Evolutionary conservation across 768 basidiomycete genomes (phyloP).

Genomic region (Mycena filopes): DNA sequence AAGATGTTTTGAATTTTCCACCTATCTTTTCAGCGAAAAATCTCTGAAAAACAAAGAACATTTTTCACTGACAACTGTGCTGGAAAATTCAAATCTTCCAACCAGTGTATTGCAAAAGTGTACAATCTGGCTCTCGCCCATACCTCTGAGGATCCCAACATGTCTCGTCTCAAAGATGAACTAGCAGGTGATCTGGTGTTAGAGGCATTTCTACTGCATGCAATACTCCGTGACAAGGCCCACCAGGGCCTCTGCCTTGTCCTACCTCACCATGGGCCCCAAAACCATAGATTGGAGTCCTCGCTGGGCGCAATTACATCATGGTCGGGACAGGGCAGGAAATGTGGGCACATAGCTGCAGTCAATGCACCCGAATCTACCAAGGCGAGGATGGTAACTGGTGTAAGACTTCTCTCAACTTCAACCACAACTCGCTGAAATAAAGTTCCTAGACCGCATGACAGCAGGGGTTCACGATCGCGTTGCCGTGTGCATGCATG

Average conservation of each 20-base stretch:
- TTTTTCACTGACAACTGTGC: too few relatives aligned
- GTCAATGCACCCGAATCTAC: conserved; percentile 10
- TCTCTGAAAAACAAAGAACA: too few relatives aligned
- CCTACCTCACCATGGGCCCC: not conserved
- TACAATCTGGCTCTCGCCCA: not conserved
- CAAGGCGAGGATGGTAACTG: not conserved
- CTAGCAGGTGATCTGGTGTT: not conserved
- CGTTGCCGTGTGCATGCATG: not conserved
- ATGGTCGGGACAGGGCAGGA: conserved; percentile 6
- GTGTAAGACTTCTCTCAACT: not conserved
- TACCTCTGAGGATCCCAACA: not conserved
- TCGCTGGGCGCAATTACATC: not conserved
- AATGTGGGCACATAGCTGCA: conserved; percentile 23
- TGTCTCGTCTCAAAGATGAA: not conserved
- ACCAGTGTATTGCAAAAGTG: not conserved
- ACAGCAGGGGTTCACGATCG: conserved; percentile 13
- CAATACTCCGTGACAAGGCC: not conserved
- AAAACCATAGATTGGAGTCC: not conserved
- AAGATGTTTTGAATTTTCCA: too few relatives aligned
- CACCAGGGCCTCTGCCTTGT: not conserved
- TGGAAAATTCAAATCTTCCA: too few relatives aligned
- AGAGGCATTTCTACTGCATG: not conserved
- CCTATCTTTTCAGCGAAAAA: too few relatives aligned
- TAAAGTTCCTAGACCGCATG: not conserved
- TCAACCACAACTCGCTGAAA: not conserved